phyloP scores from a whole-genome alignment of 2,329 filamentous ascomycete genomes.

The Endoconidiophora laricicola region DNA sequence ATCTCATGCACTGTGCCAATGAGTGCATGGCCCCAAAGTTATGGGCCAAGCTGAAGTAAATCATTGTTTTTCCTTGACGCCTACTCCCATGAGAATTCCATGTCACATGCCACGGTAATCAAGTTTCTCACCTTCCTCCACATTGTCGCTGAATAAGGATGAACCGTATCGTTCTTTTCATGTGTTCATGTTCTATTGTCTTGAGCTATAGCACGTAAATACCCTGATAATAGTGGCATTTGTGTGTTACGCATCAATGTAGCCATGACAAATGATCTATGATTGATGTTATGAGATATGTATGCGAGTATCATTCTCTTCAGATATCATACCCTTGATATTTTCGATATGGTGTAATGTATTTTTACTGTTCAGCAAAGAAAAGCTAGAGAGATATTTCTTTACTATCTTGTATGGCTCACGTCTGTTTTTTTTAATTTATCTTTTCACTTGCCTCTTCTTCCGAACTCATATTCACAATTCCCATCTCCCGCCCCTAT shows the following conservation, averaged over 20 bases:
- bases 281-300: not conserved
- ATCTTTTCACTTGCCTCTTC: constrained; percentile 20
- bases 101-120: constrained; percentile 4
- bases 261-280: not conserved
- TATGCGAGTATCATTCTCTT: not conserved
- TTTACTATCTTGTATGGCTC: constrained; percentile 1
- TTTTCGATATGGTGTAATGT: constrained; percentile 10
- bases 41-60: constrained; percentile 82
- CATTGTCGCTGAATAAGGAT: constrained; percentile 1
- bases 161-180: not conserved
- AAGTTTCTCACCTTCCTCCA: constrained; percentile 3
- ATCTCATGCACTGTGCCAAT: constrained; percentile 89
- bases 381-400: constrained; percentile 10
- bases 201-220: not conserved
- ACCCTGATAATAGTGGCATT: not conserved
- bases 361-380: constrained; percentile 11
- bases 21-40: constrained; percentile 92
- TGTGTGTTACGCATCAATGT: not conserved
- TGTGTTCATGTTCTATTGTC: not conserved
- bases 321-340: not conserved
- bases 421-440: not conserved
- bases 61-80: constrained; percentile 3
- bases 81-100: not conserved
- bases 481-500: no score
- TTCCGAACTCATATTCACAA: constrained; percentile 9